These are phyloP conservation scores for Corchorus capsularis DNA, from an alignment of 345 rosid species.

Conservation along the genomic window DNA sequence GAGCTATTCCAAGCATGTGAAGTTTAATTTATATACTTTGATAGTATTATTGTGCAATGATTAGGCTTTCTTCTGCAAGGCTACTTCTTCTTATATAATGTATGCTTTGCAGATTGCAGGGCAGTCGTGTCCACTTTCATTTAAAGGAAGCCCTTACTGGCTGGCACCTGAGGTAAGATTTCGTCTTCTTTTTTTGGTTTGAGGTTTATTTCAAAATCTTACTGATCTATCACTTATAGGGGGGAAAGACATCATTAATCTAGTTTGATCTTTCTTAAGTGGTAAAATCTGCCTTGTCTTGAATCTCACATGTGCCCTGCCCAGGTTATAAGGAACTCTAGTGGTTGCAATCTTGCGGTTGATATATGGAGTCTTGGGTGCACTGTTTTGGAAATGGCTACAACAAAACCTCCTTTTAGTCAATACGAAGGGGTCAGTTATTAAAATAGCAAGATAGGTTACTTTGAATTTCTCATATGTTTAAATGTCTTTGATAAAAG, in stretches of 20 bases:
- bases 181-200: constrained; percentile 12
- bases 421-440: constrained; percentile 77
- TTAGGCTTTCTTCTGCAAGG: neutral
- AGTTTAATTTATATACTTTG: neutral
- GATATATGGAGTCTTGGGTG: constrained; percentile 93
- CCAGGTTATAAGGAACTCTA: constrained; percentile 68
- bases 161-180: constrained; percentile 82
- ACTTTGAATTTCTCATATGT: constrained; percentile 7
- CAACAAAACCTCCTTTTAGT: constrained; percentile 85
- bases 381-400: constrained; percentile 85
- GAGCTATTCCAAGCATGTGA: neutral
- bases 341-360: constrained; percentile 71
- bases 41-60: neutral
- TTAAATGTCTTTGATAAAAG: neutral
- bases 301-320: neutral
- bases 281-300: neutral
- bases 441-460: constrained; percentile 8
- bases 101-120: constrained; percentile 65
- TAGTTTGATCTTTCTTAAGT: constrained; percentile 4
- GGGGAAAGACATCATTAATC: neutral
- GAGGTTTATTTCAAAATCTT: neutral
- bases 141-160: constrained; percentile 90
- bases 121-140: constrained; percentile 74
- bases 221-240: neutral
- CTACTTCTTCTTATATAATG: neutral